phyloP scores from a whole-genome alignment of 2,329 filamentous ascomycete species.

The Monilinia vaccinii-corymbosi region DNA sequence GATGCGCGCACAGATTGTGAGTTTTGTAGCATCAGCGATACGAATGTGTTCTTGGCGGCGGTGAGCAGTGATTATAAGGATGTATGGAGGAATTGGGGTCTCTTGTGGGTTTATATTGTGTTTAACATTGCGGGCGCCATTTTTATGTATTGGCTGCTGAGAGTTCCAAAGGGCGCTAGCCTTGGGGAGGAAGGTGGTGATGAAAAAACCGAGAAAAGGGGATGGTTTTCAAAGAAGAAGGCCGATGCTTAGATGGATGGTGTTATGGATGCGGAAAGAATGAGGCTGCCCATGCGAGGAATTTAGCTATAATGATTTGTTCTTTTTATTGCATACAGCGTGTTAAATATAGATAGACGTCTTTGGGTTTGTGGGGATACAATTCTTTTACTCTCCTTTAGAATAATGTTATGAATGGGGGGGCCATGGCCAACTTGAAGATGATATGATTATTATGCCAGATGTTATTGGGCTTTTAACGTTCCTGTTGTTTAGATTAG shows the following conservation, averaged over 20 bases:
- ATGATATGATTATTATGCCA: neutral
- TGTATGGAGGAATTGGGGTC: constrained; percentile 60
- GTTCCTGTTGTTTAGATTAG: too few relatives aligned
- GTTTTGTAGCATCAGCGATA: constrained; percentile 44
- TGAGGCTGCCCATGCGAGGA: neutral
- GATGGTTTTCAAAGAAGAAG: constrained; percentile 6
- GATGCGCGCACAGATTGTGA: constrained; percentile 42
- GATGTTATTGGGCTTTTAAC: neutral
- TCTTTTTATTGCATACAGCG: neutral
- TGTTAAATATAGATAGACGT: neutral
- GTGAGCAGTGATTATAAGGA: constrained; percentile 47
- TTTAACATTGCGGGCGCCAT: constrained; percentile 47
- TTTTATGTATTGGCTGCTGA: constrained; percentile 43
- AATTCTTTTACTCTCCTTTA: neutral
- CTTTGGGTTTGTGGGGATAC: neutral
- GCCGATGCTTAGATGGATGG: neutral
- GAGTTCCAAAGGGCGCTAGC: constrained; percentile 36
- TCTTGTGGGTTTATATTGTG: constrained; percentile 36
- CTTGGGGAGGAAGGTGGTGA: constrained; percentile 8
- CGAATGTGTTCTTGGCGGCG: constrained; percentile 41
- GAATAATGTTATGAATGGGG: neutral
- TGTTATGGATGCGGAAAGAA: neutral
- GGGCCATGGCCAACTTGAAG: too few relatives aligned
- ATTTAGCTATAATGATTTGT: too few relatives aligned
- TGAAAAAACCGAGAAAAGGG: neutral